Evolutionary conservation across 805 yeast species (phyloP), one percentile per base, ranked within the genome.

Genomic region (Saccharomycopsis malanga): DNA sequence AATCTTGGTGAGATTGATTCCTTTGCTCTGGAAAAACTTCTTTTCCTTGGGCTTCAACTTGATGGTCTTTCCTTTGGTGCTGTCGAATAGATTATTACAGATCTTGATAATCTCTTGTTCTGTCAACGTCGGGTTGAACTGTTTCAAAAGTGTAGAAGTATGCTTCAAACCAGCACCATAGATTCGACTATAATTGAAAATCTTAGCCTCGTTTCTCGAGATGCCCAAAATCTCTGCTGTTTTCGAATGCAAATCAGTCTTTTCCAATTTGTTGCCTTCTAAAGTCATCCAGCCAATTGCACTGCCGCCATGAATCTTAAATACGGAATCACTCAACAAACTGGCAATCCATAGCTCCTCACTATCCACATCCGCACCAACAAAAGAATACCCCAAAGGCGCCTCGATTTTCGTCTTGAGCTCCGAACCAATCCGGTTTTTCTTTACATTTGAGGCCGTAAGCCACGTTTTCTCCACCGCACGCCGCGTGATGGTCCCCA

Each of bases 211-310:
- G 57, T 83, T 80, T 62, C 99, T 73, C 22, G 85, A 77, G 44
- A 94, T 89, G 0, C 95, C 95, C 60, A 93, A 65, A 55, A 94
- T 88, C 9, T 73, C 72, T 0, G 98, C 96, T 0, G 98, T 93
- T 55, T 85, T 88, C 0, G 97, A 87, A 61, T 93, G 99, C 51
- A 94, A 66, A 66, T 93, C 99, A 0, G 99, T 94, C 3, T 93
- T 94, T 46, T 84, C 91, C 48, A 69, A 71, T 65, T 93, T 93
- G 3, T 91, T 80, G 17, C 99, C 99, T 68, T 93, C 99, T 47
- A 93, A 71, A 1, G 97, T 89, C 99, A 93, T 94, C 98, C 98
- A 94, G 0, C 98, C 97, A 46, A 94, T 74, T 0, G 98, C 95
- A 0, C 98, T 87, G 12, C 94, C 94, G 4, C 98, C 99, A 62